These are phyloP conservation scores for Dendrobium chrysotoxum DNA, from an alignment of 106 monocot species.

Conservation along the genomic window DNA sequence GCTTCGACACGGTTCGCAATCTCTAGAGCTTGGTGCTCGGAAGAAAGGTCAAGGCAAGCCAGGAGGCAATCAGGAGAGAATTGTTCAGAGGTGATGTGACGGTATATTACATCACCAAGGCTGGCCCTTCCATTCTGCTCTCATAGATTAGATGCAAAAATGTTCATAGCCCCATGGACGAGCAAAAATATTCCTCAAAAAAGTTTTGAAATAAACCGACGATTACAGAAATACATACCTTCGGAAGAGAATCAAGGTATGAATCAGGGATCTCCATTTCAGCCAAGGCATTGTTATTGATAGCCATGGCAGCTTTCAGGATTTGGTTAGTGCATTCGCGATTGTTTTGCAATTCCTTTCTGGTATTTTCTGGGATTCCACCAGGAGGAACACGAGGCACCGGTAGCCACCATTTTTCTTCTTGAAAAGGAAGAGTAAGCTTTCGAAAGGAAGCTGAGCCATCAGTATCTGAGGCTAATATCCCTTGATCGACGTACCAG, in stretches of 20 bases:
- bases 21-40: conserved; percentile 85
- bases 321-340: conserved; percentile 79
- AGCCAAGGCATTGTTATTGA: conserved; percentile 69
- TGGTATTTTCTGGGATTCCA: conserved; percentile 51
- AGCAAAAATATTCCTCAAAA: no score
- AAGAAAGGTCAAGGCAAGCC: conserved; percentile 77
- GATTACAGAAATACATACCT: conserved; percentile 26
- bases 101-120: conserved; percentile 73
- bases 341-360: conserved; percentile 70
- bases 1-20: conserved; percentile 87
- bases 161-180: neutral
- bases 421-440: conserved; percentile 31
- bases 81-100: conserved; percentile 74
- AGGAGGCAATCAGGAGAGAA: conserved; percentile 88
- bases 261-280: conserved; percentile 86
- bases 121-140: conserved; percentile 70
- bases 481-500: conserved; percentile 91
- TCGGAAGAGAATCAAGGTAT: conserved; percentile 73
- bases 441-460: conserved; percentile 46
- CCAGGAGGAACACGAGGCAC: conserved; percentile 75
- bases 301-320: conserved; percentile 86
- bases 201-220: neutral
- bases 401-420: conserved; percentile 93
- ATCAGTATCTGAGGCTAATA: conserved; percentile 50
- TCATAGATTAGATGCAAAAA: neutral